A percentile compares a stretch with the other conserved stretches of the same genome.
Evolutionary conservation across 1,139 yeast species (phyloP).

Genomic region (Candida sojae): DNA sequence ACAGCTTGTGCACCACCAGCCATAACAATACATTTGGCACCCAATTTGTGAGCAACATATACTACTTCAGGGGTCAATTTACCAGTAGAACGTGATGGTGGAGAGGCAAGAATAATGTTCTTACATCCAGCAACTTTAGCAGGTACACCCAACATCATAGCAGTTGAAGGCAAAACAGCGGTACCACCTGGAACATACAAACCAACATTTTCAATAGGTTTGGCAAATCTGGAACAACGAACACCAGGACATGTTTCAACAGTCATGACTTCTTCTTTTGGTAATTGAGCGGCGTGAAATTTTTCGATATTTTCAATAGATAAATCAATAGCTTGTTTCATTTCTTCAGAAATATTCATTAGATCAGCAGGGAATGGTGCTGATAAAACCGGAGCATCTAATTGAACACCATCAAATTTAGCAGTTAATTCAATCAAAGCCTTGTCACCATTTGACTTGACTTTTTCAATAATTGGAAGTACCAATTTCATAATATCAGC

Average conservation of each 20-base stretch:
- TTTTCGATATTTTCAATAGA: constrained; percentile 86
- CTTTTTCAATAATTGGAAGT: constrained; percentile 82
- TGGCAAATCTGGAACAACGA: constrained; percentile 87
- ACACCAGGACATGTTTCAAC: constrained; percentile 97
- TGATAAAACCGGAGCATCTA: constrained; percentile 67
- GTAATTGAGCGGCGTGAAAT: constrained; percentile 92
- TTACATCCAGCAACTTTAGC: constrained; percentile 97
- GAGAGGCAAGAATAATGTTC: constrained; percentile 94
- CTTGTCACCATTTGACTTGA: constrained; percentile 74
- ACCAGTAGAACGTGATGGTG: constrained; percentile 91
- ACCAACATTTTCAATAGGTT: constrained; percentile 94
- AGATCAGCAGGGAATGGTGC: constrained; percentile 86
- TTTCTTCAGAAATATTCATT: constrained; percentile 75
- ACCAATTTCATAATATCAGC: constrained; percentile 91
- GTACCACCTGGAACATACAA: constrained; percentile 98
- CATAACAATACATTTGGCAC: constrained; percentile 83
- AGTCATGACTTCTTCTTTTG: constrained; percentile 64
- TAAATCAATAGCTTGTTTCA: constrained; percentile 83
- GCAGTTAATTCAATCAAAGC: constrained; percentile 86
- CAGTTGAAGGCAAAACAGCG: constrained; percentile 96
- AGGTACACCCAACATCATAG: constrained; percentile 98
- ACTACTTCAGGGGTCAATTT: constrained; percentile 95
- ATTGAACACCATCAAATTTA: constrained; percentile 83
- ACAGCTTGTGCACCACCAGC: constrained; percentile 99
- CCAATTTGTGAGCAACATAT: constrained; percentile 93